Evolutionary conservation across 805 yeast genomes (phyloP).

Genomic region (Candida easanensis): DNA sequence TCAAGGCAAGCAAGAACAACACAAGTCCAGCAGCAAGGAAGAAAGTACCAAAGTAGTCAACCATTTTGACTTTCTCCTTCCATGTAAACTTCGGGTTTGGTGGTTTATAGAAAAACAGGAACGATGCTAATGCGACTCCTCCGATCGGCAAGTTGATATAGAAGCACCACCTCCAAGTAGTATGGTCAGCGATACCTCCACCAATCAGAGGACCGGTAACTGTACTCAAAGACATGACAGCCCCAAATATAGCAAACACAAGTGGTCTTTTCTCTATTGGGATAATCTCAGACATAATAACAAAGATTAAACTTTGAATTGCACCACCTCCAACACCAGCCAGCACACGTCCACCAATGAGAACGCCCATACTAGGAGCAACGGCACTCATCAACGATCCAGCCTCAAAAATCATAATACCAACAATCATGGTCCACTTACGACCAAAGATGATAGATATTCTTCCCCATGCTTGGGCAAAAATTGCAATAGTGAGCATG

Average conservation of each 20-base stretch:
- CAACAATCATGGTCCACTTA: constrained; percentile 43
- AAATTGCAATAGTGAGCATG: constrained; percentile 49
- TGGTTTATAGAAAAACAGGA: constrained; percentile 41
- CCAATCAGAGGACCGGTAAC: constrained; percentile 68
- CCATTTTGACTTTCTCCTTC: constrained; percentile 34
- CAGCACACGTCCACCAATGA: constrained; percentile 69
- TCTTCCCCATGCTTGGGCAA: constrained; percentile 55
- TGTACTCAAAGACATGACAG: constrained; percentile 44
- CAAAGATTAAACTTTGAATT: constrained; percentile 51
- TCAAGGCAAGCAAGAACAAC: constrained; percentile 44
- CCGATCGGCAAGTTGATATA: constrained; percentile 59
- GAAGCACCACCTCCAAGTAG: constrained; percentile 72
- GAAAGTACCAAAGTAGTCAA: constrained; percentile 50
- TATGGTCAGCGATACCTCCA: constrained; percentile 57
- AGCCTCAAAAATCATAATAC: constrained; percentile 51
- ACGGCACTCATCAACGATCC: constrained; percentile 62
- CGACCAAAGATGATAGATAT: constrained; percentile 56
- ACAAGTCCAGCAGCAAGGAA: constrained; percentile 42
- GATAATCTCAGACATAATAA: constrained; percentile 52
- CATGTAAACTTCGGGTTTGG: constrained; percentile 40
- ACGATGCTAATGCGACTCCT: constrained; percentile 41
- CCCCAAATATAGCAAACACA: constrained; percentile 21
- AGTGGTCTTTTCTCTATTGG: constrained; percentile 29
- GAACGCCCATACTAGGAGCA: constrained; percentile 50
- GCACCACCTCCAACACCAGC: constrained; percentile 76